Evolutionary conservation across 805 yeast genomes (phyloP), one percentile per base, ranked within the genome.

Genomic region (Tetrapisispora phaffii): DNA sequence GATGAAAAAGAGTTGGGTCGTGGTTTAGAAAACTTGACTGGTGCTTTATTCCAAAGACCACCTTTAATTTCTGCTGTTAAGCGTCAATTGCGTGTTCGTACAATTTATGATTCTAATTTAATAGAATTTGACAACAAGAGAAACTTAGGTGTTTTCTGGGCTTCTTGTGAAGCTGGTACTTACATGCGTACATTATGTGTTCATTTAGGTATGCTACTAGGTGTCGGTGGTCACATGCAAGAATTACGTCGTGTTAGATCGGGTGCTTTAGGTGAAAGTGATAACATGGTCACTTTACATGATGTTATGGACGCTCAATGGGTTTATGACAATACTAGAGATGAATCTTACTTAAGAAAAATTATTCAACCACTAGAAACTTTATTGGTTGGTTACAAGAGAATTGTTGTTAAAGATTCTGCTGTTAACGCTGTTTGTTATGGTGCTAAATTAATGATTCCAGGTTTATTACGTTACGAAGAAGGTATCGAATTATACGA

Each of bases 201-300:
- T 47, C 98, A 93, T 70, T 74, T 93, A 61, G 98, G 98, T 73
- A 89, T 93, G 96, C 76, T 93, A 49, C 76, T 93, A 55, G 97
- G 97, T 60, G 97, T 88, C 56, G 98, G 98, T 68, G 98, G 97
- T 57, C 98, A 93, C 73, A 93, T 93, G 98, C 98, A 93, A 77
- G 98, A 93, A 73, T 82, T 93, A 60, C 87, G 98, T 73, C 89
- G 98, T 76, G 98, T 93, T 52, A 82, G 98, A 73, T 85, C 96
- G 41, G 98, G 98, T 66, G 97, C 97, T 47, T 65, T 93, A 63
- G 75, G 81, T 60, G 98, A 93, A 71, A 76, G 74, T 59, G 97
- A 93, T 63, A 82, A 83, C 68, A 72, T 93, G 74, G 96, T 93
- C 48, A 89, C 98, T 50, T 76, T 93, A 62, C 98, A 93, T 71